Base-by-base conservation (phyloP, 306 rosid species). In the Vigna radiata region DNA sequence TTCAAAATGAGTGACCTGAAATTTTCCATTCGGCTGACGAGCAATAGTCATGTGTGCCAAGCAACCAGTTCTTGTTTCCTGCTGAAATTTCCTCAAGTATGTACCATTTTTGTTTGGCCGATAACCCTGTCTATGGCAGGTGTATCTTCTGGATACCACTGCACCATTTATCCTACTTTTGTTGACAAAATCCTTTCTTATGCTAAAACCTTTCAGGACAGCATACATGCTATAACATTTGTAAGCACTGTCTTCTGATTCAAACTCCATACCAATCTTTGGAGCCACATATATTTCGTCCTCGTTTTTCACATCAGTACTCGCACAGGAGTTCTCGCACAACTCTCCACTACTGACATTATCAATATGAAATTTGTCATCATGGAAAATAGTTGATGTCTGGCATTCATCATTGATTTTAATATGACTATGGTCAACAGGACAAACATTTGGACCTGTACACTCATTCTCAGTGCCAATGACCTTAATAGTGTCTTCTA, bases 31-130 rank as follows among this genome's bases (percentile, higher is more conserved):
- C 39, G 88, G 71, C 55, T 87, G 90, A 76, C 90, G 90, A 29
- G 87, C 81, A 52, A 87, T 89, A 23, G 91, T 89, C 94, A 89
- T 87, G 60, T 89, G 87, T 8, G 94, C 91, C 82, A 89, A 83
- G 76, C 94, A 89, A 18, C 94, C 90, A 7, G 88, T 89, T 83
- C 94, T 87, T 29, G 90, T 87, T 81, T 81, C 91, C 68, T 70
- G 82, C 55, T 74, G 85, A 31, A 84, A 65, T 71, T 82, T 85
- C 85, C 64, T 85, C 37, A 43, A 9, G 48, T 55, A 71, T 47
- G 27, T 44, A 53, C 33, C 47, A 64, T 75, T 62, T 75, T 75
- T 86, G 77, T 46, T 75, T 13, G 88, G 69, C 70, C 89, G 83
- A 77, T 82, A 85, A 67, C 93, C 93, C 75, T 87, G 93, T 66